Conservation (phyloP, 139 green algal genomes). For the Chlorella sp. region DNA sequence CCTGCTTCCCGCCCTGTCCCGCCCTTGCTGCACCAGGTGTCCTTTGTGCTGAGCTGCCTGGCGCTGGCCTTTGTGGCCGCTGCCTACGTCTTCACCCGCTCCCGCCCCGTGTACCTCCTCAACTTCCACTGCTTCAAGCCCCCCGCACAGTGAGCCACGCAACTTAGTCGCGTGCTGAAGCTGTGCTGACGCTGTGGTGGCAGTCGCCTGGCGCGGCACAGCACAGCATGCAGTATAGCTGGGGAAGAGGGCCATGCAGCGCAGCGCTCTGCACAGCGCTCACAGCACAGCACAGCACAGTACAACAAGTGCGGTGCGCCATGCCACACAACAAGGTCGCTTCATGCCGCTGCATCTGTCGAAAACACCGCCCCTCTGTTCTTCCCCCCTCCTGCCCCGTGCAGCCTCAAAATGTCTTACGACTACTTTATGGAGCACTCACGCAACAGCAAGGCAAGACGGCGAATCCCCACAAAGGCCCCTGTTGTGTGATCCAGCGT, state of each 20-base stretch:
- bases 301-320: too few species aligned
- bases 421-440: conserved; percentile 52
- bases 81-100: conserved; percentile 77
- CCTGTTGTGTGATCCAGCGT: too few species aligned
- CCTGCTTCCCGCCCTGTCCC: neutral
- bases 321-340: too few species aligned
- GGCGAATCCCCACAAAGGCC: too few species aligned
- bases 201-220: too few species aligned
- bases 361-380: neutral
- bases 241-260: too few species aligned
- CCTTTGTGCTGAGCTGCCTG: conserved; percentile 69
- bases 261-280: too few species aligned
- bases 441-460: conserved; percentile 7
- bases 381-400: neutral
- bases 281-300: too few species aligned
- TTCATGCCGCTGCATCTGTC: neutral
- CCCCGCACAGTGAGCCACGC: conserved; percentile 36
- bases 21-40: conserved; percentile 73
- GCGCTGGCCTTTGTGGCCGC: conserved; percentile 69
- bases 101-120: conserved; percentile 92
- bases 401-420: conserved; percentile 55
- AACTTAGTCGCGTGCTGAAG: neutral
- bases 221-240: too few species aligned
- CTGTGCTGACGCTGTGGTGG: neutral
- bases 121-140: conserved; percentile 86